Base-by-base conservation (phyloP, 352 stramenopile genomes). In the Stramenopiles sp. region DNA sequence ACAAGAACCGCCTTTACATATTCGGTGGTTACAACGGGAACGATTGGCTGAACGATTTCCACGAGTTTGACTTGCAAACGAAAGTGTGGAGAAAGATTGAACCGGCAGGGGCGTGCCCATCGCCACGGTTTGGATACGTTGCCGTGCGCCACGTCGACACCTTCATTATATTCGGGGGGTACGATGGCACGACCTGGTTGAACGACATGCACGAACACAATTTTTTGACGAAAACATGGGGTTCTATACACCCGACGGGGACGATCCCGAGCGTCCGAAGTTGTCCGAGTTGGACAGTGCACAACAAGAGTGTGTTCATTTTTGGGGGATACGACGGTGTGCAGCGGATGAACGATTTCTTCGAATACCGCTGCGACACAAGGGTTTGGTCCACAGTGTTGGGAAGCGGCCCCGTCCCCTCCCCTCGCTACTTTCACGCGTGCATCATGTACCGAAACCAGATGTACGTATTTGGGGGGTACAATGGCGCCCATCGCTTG, bases 301-400 rank as follows among this genome's bases (percentile, higher is more conserved):
- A 73, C 3, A 37, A 96, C 75, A 86, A 89, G 71, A 90, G 81
- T 4, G 81, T 98, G 36, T 96, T 95, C 77, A 85, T 98, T 32
- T 98, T 93, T 75, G 88, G 88, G 68, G 92, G 94, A 0, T 99
- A 99, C 81, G 92, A 98, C 81, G 94, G 94, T 63, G 90, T 87
- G 49, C 90, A 84, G 75, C 88, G 93, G 3, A 81, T 98, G 12
- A 97, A 97, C 78, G 93, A 98, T 76, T 96, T 97, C 74, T 90
- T 94, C 76, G 82, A 94, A 71, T 94, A 92, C 69, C 86, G 86
- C 71, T 93, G 92, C 73, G 85, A 83, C 49, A 81, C 74, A 30
- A 76, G 77, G 37, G 78, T 74, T n/a, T 81, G 78, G 78, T 73
- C 74, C 2, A 77, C 71, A 34, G 78, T 81, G 32, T 33, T 6